Evolutionary conservation across 208 protist species (phyloP), one percentile per base, ranked within the genome.

Genomic region (Perkinsela sp.): DNA sequence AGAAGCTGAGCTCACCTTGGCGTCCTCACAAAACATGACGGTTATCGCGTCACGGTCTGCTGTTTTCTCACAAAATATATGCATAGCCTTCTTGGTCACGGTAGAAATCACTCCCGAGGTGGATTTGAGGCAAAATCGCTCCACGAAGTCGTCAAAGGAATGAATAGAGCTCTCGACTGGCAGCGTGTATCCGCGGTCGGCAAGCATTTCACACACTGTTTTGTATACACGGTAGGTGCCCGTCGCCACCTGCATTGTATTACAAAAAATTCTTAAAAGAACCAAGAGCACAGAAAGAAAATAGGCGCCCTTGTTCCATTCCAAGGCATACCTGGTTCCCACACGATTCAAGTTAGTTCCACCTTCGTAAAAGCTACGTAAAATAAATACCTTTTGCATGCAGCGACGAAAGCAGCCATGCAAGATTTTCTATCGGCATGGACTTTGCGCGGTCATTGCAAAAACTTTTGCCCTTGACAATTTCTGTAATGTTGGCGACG

Each of bases 201-300:
- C 69, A 81, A 88, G 87, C 86, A 92, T 92, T 72, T 89, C 80
- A 1, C 77, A 74, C 0, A 83, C 83, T 1, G 86, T 92, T 68
- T 72, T 68, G 77, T 89, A 77, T 13, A 84, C 84, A 68, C 83
- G 80, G 71, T 82, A 92, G 22, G 40, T 6, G 6, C 40, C 13
- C 40, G 13, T 22, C n/a, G n/a, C n/a, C n/a, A n/a, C n/a, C n/a
- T n/a, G n/a, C n/a, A n/a, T n/a, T n/a, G n/a, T n/a, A n/a, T n/a
- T n/a, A n/a, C n/a, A n/a, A n/a, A n/a, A n/a, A n/a, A n/a, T n/a
- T n/a, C n/a, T n/a, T n/a, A n/a, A n/a, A n/a, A n/a, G n/a, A n/a
- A n/a, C n/a, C n/a, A n/a, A n/a, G n/a, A n/a, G n/a, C n/a, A n/a
- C n/a, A n/a, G n/a, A n/a, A n/a, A n/a, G n/a, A n/a, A n/a, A n/a